phyloP scores from a whole-genome alignment of 2,329 filamentous ascomycete genomes.

The Fusarium austroafricanum region DNA sequence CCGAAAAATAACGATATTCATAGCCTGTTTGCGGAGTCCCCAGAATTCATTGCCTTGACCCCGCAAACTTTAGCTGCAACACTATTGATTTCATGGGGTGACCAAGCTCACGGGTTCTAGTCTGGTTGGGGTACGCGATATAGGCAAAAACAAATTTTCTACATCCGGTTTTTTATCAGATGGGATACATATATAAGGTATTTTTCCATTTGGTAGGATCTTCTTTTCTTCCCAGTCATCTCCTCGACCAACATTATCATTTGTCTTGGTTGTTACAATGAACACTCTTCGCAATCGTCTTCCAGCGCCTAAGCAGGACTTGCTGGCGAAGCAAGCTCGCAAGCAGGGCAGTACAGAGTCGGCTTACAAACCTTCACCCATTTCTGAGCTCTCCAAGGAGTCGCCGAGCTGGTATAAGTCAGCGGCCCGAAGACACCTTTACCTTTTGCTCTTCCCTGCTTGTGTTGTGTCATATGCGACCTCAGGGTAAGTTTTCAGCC shows the following conservation, averaged over 20 bases:
- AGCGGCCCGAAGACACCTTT: slow-evolving; percentile 46
- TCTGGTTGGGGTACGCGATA: background rate
- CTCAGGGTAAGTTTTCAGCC: slow-evolving; percentile 42
- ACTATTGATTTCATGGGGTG: slow-evolving; percentile 13
- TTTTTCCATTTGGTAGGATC: background rate
- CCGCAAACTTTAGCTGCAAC: slow-evolving; percentile 7
- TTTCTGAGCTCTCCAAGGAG: slow-evolving; percentile 45
- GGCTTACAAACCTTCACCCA: slow-evolving; percentile 43
- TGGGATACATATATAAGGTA: slow-evolving; percentile 1
- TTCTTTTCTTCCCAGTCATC: background rate
- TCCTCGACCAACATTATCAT: rapidly evolving
- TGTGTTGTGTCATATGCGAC: slow-evolving; percentile 54
- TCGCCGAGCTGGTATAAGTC: slow-evolving; percentile 49
- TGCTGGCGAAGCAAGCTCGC: slow-evolving; percentile 26
- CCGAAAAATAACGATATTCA: background rate
- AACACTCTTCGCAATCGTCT: slow-evolving; percentile 16
- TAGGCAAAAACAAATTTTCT: background rate
- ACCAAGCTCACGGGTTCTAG: background rate
- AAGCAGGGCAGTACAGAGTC: slow-evolving; percentile 22
- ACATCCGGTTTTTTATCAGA: background rate
- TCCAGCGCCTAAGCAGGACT: slow-evolving; percentile 3
- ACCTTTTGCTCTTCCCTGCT: slow-evolving; percentile 50
- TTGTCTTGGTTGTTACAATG: background rate
- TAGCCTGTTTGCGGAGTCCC: slow-evolving; percentile 1
- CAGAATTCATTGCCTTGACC: background rate